Base-by-base conservation (phyloP, 2,329 filamentous ascomycete species). In the Phialophora expanda region DNA sequence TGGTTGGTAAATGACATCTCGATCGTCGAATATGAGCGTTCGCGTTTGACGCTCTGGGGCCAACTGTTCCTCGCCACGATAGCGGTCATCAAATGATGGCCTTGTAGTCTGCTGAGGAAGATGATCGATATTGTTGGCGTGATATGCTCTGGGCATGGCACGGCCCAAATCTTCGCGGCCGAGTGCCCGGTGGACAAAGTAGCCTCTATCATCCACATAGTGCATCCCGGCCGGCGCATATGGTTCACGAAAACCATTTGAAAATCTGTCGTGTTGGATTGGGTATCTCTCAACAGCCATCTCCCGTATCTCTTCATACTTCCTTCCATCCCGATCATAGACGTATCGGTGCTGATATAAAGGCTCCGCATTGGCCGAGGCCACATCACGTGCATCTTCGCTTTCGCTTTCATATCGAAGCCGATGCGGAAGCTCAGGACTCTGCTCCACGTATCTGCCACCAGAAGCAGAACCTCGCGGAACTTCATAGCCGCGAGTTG, bases 1-100 rank as follows among this genome's bases (percentile, higher is more conserved):
- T 44, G 58, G 58, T 41, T 66, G 20, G 28, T 66, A 66, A 12
- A 26, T 62, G n/a, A 58, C 20, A 28, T 61, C 62, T n/a, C 41
- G 62, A 44, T 44, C 48, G 54, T 53, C 55, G 44, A 44, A 48
- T 54, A 34, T 48, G 24, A 30, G 17, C 12, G 41, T 54, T n/a
- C 63, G 51, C 11, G 56, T 34, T 17, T 30, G 53, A n/a, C n/a
- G 63, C 34, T 38, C 44, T 14, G 55, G 46, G 11, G 14, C 34
- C 34, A 54, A 30, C 26, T 14, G 44, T 8, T 53, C 54, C 24
- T 48, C 58, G 11, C 34, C 22, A n/a, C 41, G 32, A 46, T 62
- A 58, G 20, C 46, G 58, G 53, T 30, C 53, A 22, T 61, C 58
- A 34, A 44, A 46, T 34, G 38, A 22, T 7, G 46, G 48, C 26